Base-by-base conservation (phyloP, 306 rosid species). In the Ziziphus jujuba region DNA sequence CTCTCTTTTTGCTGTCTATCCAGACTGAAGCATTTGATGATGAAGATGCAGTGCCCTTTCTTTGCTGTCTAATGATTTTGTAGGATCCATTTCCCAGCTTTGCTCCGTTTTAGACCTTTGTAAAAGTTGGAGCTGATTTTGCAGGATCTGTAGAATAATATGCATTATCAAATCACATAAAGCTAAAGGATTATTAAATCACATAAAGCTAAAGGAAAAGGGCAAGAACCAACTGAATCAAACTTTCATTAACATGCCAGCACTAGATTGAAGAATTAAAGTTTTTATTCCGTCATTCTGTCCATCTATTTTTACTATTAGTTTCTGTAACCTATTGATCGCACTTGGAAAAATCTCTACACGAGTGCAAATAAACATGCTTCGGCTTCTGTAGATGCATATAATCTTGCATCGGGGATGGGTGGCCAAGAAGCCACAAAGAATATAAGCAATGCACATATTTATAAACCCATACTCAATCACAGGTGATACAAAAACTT, bases 91-190 rank as follows among this genome's bases (percentile, higher is more conserved):
- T 51, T 72, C 77, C 19, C 31, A 63, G 71, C 70, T 73, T 73
- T 62, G 79, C 21, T 77, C 77, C 2, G 61, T 72, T 57, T 67
- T 73, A 16, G 71, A 76, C 54, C 70, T 80, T 79, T 79, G 86
- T 57, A 93, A 79, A 69, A 58, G 81, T 74, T 72, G 84, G 54
- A 85, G 80, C 72, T 90, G 91, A 64, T 79, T 79, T 79, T 88
- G 87, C 71, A 88, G 77, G 56, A 65, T 63, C 99, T 88, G 85
- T 72, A 33, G 43, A 6, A 24, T 49, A 63, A 60, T n/a, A n/a
- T 3, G 22, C 19, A 61, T 47, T 58, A n/a, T n/a, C n/a, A n/a
- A n/a, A n/a, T n/a, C n/a, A n/a, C n/a, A n/a, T n/a, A n/a, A n/a
- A n/a, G n/a, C n/a, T n/a, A n/a, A n/a, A n/a, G n/a, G n/a, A n/a